Evolutionary conservation across 176 grass and related monocot genomes (phyloP).

Genomic region (Juncus effusus): DNA sequence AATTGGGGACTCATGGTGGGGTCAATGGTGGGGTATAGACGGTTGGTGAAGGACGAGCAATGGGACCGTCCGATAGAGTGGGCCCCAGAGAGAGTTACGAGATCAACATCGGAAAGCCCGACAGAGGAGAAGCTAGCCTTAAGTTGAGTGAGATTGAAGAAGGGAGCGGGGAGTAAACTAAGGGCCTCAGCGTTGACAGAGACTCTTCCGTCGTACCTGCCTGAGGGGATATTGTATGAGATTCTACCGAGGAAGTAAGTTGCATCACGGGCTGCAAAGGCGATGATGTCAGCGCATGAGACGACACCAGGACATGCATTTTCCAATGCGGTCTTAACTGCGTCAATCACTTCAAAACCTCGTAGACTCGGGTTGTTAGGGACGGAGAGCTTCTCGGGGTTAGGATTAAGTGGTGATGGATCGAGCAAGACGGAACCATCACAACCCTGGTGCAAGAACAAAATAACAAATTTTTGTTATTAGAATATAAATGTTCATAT

Average conservation of each 20-base stretch:
- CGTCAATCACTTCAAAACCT: conserved; percentile 20
- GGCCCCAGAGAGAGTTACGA: conserved; percentile 35
- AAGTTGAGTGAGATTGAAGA: conserved; percentile 21
- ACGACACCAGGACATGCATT: conserved; percentile 11
- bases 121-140: conserved; percentile 13
- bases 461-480: not conserved
- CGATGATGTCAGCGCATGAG: conserved; percentile 28
- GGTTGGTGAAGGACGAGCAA: conserved; percentile 33
- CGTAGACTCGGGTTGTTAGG: conserved; percentile 22
- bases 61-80: conserved; percentile 37
- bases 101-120: conserved; percentile 12
- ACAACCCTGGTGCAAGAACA: conserved; percentile 4
- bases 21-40: conserved; percentile 20
- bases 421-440: conserved; percentile 22
- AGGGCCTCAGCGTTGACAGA: conserved; percentile 21
- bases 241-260: conserved; percentile 1
- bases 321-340: conserved; percentile 9
- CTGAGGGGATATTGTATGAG: conserved; percentile 14
- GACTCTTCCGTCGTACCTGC: conserved; percentile 10
- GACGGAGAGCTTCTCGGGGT: conserved; percentile 6
- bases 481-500: no score
- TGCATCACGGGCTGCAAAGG: conserved; percentile 21
- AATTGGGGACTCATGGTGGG: conserved; percentile 16
- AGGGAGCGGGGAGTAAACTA: not conserved
- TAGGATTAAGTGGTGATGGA: not conserved